Percentiles rank a stretch among this genome's conserved stretches.
Conservation (phyloP, 768 basidiomycete species). For the Lentinula lateritia region DNA sequence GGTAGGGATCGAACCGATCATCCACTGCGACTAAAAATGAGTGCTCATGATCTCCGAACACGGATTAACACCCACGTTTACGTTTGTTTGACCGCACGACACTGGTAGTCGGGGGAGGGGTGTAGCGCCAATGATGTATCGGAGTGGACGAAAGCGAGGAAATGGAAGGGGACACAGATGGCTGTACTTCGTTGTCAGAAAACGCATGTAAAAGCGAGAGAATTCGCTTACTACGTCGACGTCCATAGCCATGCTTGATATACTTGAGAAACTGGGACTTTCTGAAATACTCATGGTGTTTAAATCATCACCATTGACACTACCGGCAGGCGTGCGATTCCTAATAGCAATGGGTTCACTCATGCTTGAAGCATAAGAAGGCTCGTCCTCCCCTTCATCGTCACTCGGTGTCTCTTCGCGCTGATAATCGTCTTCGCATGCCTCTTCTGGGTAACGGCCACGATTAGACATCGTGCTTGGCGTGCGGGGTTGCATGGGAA, state of each 20-base stretch:
- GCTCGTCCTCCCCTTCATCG: constrained; percentile 57
- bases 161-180: constrained; percentile 57
- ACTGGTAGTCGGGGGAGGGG: constrained; percentile 72
- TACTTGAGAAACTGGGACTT: constrained; percentile 39
- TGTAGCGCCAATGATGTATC: constrained; percentile 70
- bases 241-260: constrained; percentile 53
- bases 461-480: constrained; percentile 65
- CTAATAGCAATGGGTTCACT: constrained; percentile 61
- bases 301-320: constrained; percentile 66
- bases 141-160: constrained; percentile 41
- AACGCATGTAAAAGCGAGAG: constrained; percentile 9
- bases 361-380: constrained; percentile 39
- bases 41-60: background rate
- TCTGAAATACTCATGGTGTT: constrained; percentile 49
- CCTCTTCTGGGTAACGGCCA: constrained; percentile 82
- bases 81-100: constrained; percentile 78
- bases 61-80: constrained; percentile 47
- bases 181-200: constrained; percentile 26
- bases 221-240: constrained; percentile 59
- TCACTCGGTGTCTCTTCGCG: constrained; percentile 71
- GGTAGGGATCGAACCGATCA: constrained; percentile 83
- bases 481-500: constrained; percentile 61
- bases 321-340: constrained; percentile 52
- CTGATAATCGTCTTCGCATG: constrained; percentile 51
- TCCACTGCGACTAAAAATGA: constrained; percentile 45